These are phyloP conservation scores for Collybiopsis confluens DNA, from an alignment of 768 basidiomycete species.

Conservation along the genomic window DNA sequence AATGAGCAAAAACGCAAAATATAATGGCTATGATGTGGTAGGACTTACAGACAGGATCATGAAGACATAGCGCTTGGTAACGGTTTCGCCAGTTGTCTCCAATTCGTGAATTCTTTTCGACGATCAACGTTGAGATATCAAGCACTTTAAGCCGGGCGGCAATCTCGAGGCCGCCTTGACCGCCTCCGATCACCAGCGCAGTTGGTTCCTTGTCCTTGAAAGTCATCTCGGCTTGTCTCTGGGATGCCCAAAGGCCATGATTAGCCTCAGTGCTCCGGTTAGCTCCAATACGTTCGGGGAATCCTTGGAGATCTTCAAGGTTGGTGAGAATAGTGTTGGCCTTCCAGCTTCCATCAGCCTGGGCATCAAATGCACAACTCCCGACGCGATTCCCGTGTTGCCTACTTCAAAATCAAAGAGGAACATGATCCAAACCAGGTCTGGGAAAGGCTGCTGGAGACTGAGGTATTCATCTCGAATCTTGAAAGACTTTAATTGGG, in stretches of 20 bases:
- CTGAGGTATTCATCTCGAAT: too few relatives aligned
- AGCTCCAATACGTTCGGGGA: constrained; percentile 39
- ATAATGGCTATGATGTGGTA: too few relatives aligned
- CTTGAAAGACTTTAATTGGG: too few relatives aligned
- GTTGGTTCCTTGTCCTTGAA: constrained; percentile 46
- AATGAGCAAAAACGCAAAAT: too few relatives aligned
- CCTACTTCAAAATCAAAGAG: too few relatives aligned
- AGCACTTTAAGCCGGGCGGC: constrained; percentile 54
- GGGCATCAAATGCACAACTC: constrained; percentile 52
- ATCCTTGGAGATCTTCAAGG: constrained; percentile 40
- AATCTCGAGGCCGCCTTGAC: constrained; percentile 52
- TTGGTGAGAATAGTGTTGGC: constrained; percentile 50
- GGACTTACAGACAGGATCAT: constrained; percentile 47
- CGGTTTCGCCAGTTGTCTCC: constrained; percentile 59
- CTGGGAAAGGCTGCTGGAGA: too few relatives aligned
- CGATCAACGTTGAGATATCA: constrained; percentile 41
- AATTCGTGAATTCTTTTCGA: constrained; percentile 48
- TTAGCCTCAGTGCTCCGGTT: constrained; percentile 31
- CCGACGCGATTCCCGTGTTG: constrained; percentile 38
- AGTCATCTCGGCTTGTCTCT: constrained; percentile 32
- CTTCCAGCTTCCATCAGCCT: constrained; percentile 38
- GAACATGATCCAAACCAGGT: too few relatives aligned
- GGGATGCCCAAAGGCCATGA: constrained; percentile 47
- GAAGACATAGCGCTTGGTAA: constrained; percentile 55
- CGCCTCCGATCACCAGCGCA: constrained; percentile 52